Evolutionary conservation across 805 yeast species (phyloP).

Genomic region (Zygosaccharomyces bisporus): DNA sequence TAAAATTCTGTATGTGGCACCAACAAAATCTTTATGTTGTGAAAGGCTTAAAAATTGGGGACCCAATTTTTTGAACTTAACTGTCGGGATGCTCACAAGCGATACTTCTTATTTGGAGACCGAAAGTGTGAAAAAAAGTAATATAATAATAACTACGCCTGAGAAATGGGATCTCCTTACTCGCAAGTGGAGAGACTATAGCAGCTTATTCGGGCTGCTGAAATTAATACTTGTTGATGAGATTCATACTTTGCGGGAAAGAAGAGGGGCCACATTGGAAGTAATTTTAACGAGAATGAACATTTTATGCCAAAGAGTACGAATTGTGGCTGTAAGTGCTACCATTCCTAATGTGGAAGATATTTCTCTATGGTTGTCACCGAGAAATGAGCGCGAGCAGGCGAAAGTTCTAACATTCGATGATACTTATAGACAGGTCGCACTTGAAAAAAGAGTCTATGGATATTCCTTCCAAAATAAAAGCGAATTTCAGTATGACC

Average conservation of each 20-base stretch:
- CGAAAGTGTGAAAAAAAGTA: slow-evolving; percentile 45
- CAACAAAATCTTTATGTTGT: slow-evolving; percentile 54
- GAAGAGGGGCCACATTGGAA: slow-evolving; percentile 48
- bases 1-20: slow-evolving; percentile 50
- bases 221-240: slow-evolving; percentile 48
- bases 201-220: slow-evolving; percentile 39
- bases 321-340: slow-evolving; percentile 49
- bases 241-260: slow-evolving; percentile 44
- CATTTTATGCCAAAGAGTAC: slow-evolving; percentile 34
- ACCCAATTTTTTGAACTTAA: slow-evolving; percentile 40
- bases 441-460: slow-evolving; percentile 40
- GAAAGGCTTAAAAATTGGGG: slow-evolving; percentile 50
- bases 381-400: slow-evolving; percentile 17
- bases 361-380: slow-evolving; percentile 43
- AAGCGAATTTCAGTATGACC: slow-evolving; percentile 49
- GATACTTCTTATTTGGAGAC: slow-evolving; percentile 47
- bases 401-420: slow-evolving; percentile 44
- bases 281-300: slow-evolving; percentile 49
- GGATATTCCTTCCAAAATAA: slow-evolving; percentile 40
- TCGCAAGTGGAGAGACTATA: slow-evolving; percentile 46
- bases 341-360: slow-evolving; percentile 52
- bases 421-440: slow-evolving; percentile 46
- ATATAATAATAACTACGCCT: slow-evolving; percentile 55
- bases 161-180: slow-evolving; percentile 61
- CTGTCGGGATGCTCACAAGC: slow-evolving; percentile 52